A percentile compares a stretch with the other conserved stretches of the same genome.
Conservation (phyloP, 345 rosid species). For the Hypericum perforatum region DNA sequence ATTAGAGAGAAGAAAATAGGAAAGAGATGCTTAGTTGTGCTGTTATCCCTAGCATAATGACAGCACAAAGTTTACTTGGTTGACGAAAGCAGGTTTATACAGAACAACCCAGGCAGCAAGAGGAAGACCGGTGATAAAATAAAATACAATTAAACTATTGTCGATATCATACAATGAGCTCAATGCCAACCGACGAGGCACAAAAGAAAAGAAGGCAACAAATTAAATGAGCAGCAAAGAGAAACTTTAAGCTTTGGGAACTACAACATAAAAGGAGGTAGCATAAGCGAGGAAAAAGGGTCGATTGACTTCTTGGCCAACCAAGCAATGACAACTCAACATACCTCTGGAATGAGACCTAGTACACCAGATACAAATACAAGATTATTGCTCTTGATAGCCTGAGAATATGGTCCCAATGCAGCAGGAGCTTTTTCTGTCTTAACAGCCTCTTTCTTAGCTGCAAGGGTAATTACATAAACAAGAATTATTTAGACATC, state of each 20-base stretch:
- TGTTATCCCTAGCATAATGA: too few species aligned
- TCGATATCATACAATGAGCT: too few species aligned
- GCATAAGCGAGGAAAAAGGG: not conserved
- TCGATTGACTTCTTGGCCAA: not conserved
- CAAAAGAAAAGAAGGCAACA: too few species aligned
- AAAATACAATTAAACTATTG: too few species aligned
- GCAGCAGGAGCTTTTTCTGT: conserved; percentile 94
- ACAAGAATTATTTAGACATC: too few species aligned
- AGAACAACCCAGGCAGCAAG: too few species aligned
- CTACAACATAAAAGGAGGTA: not conserved
- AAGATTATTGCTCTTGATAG: conserved; percentile 66
- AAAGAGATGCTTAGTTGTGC: not conserved
- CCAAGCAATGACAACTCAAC: conserved; percentile 5
- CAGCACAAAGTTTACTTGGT: too few species aligned
- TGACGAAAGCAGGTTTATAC: too few species aligned
- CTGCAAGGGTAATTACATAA: conserved; percentile 22
- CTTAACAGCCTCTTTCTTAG: conserved; percentile 51
- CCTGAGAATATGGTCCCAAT: conserved; percentile 88
- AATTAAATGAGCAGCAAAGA: too few species aligned
- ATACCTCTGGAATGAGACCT: conserved; percentile 85
- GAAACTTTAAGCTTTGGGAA: too few species aligned
- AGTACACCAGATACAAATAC: conserved; percentile 74
- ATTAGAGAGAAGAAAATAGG: conserved; percentile 1
- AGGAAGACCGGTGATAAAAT: too few species aligned
- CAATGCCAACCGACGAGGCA: too few species aligned